These are phyloP conservation scores for Aphanomyces euteiches DNA, from an alignment of 352 stramenopile species.

Conservation along the genomic window DNA sequence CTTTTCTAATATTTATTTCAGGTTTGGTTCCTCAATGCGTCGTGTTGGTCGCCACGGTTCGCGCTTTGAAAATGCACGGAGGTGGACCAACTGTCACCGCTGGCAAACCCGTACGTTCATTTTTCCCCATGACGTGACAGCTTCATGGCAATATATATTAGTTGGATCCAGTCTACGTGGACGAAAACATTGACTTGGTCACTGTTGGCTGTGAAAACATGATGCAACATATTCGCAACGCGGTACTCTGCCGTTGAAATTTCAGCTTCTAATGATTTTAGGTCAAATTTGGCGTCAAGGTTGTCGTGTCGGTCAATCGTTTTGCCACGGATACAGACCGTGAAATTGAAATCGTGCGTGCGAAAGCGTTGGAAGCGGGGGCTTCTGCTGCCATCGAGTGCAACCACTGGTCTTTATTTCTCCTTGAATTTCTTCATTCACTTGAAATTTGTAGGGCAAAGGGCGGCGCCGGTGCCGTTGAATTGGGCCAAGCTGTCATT, in stretches of 20 bases:
- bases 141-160: background rate
- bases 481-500: conserved; percentile 89
- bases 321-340: conserved; percentile 61
- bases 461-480: conserved; percentile 91
- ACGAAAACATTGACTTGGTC: conserved; percentile 80
- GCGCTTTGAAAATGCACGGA: conserved; percentile 98
- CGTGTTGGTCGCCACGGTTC: conserved; percentile 97
- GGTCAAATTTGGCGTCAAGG: conserved; percentile 91
- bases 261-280: background rate
- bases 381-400: conserved; percentile 88
- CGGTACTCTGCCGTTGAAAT: conserved; percentile 26
- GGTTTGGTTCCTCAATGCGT: conserved; percentile 95
- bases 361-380: conserved; percentile 87
- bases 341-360: conserved; percentile 93
- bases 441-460: conserved; percentile 60
- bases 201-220: conserved; percentile 91
- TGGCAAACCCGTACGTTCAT: conserved; percentile 57
- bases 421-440: background rate
- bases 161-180: conserved; percentile 15
- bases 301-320: conserved; percentile 94
- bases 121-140: background rate
- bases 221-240: conserved; percentile 95
- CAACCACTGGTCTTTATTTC: conserved; percentile 23
- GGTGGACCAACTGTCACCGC: conserved; percentile 94
- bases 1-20: conserved; percentile 44